Evolutionary conservation across 2,329 filamentous ascomycete species (phyloP), one percentile per base, ranked within the genome.

Genomic region (Neocucurbitaria cava): DNA sequence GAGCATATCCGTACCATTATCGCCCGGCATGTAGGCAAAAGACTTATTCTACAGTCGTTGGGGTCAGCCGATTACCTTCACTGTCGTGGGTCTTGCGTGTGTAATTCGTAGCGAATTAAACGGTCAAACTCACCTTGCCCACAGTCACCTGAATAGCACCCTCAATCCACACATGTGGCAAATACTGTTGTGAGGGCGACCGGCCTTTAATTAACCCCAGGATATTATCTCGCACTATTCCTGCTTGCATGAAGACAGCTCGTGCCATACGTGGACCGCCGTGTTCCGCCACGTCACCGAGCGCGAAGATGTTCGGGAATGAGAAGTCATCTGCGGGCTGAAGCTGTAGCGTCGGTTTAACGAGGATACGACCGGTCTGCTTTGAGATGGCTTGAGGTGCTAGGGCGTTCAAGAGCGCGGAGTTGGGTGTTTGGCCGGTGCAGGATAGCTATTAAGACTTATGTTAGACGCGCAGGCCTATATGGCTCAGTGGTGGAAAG

Each of bases 211-310:
- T 43, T 8, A 43, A 24, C 5, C 31, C 41, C 24, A 43, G 24
- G 9, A 43, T 13, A 13, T 43, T 43, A 8, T 43, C 26, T 20
- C 24, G 33, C 13, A 50, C 46, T 23, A 61, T 57, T 23, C 77
- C 74, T 2, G 82, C 83, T 63, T 89, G 87, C 10, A 78, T 75
- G 40, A 77, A 76, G 0, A 83, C 84, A 0, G 84, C 80, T 9
- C 85, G 78, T 0, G 82, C 84, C 38, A 71, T 75, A 65, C 87
- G 87, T 5, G 82, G 82, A 0, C 79, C 77, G 1, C 80, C 81
- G 5, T 71, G 71, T 23, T 84, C 82, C 3, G 85, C 82, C 4
- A 90, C 84, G 58, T 89, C 87, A 17, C 87, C 87, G n/a, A 85
- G 81, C 1, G 83, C 83, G 61, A 86, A 89, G 2, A 89, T 77